A percentile compares a stretch with the other conserved stretches of the same genome.
Evolutionary conservation across 805 yeast species (phyloP).

Genomic region (Metschnikowia anglica): DNA sequence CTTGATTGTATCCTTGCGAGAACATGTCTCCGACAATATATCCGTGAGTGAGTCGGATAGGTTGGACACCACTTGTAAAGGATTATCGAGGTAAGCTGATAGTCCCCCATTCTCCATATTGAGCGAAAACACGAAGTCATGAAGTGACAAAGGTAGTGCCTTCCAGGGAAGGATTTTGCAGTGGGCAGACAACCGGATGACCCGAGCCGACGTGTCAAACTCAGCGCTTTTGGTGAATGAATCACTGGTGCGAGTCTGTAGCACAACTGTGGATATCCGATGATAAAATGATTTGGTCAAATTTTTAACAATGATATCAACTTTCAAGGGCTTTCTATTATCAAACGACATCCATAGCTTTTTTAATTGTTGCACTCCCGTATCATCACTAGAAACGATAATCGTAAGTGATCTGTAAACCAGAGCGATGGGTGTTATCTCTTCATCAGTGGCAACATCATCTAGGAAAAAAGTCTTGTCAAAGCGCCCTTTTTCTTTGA

Average conservation of each 20-base stretch:
- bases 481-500: constrained; percentile 52
- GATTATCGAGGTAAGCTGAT: constrained; percentile 43
- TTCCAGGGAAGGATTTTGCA: constrained; percentile 50
- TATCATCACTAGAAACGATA: constrained; percentile 6
- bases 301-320: constrained; percentile 36
- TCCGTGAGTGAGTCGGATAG: constrained; percentile 51
- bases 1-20: constrained; percentile 30
- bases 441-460: constrained; percentile 8
- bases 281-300: constrained; percentile 34
- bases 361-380: constrained; percentile 9
- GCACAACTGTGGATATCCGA: constrained; percentile 28
- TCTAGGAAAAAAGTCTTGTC: constrained; percentile 17
- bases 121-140: constrained; percentile 42
- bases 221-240: constrained; percentile 19
- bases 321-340: constrained; percentile 15
- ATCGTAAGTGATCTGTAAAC: constrained; percentile 11
- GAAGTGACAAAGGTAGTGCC: constrained; percentile 39
- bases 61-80: constrained; percentile 45
- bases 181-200: constrained; percentile 32
- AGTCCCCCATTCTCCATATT: constrained; percentile 38
- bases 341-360: constrained; percentile 11
- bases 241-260: constrained; percentile 14
- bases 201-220: constrained; percentile 7
- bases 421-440: not conserved
- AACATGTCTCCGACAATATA: constrained; percentile 38